These are phyloP conservation scores for Monilinia laxa DNA, from an alignment of 2,329 filamentous ascomycete genomes.

Conservation along the genomic window DNA sequence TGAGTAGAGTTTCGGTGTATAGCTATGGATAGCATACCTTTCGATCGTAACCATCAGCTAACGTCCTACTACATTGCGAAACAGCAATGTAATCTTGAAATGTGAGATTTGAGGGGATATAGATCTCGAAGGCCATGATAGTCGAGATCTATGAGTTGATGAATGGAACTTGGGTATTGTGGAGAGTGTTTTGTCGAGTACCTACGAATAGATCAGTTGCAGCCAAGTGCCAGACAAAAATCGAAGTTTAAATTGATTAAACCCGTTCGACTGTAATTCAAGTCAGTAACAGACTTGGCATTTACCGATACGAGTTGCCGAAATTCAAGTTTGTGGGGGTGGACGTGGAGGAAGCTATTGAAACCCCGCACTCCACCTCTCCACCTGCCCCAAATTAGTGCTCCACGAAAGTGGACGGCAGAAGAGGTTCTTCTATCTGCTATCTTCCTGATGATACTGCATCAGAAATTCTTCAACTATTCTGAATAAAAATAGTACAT, in stretches of 20 bases:
- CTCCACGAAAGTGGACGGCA: not conserved
- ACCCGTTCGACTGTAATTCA: no score
- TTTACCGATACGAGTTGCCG: constrained; percentile 7
- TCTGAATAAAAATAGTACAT: not conserved
- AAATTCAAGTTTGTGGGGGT: not conserved
- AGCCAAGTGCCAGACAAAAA: not conserved
- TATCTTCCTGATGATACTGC: not conserved
- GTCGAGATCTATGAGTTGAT: not conserved
- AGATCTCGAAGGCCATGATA: constrained; percentile 33
- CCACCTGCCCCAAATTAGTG: not conserved
- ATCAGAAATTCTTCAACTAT: not conserved
- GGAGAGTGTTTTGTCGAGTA: not conserved
- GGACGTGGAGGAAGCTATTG: not conserved
- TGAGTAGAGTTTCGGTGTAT: not conserved
- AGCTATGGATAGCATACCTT: constrained; percentile 27
- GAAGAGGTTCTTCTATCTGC: not conserved
- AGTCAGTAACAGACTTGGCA: not conserved
- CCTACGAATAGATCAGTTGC: no score
- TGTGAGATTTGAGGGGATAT: constrained; percentile 31
- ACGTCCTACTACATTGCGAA: constrained; percentile 31
- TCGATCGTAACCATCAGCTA: constrained; percentile 36
- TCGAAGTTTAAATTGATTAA: not conserved
- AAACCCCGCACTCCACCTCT: not conserved
- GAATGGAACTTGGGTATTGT: not conserved
- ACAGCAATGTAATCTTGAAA: constrained; percentile 36